These are phyloP conservation scores for Solanum chmielewskii DNA, from an alignment of 257 asterid species.

Conservation along the genomic window DNA sequence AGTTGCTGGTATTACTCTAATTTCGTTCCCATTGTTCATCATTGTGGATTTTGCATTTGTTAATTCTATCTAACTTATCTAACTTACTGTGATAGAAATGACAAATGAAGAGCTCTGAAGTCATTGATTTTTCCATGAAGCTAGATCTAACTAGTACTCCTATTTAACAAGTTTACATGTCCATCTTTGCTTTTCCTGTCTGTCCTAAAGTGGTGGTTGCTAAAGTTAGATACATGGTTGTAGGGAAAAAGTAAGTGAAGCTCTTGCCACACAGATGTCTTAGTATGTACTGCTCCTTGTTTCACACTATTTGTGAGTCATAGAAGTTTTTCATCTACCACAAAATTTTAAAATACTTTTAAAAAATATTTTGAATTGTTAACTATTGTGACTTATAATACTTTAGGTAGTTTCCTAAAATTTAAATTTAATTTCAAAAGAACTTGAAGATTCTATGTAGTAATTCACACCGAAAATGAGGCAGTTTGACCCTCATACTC, in stretches of 20 bases:
- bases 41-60: neutral
- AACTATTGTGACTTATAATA: neutral
- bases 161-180: neutral
- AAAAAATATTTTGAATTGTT: neutral
- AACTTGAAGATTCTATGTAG: neutral
- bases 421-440: neutral
- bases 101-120: neutral
- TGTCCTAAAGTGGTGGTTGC: neutral
- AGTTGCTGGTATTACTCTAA: conserved; percentile 42
- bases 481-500: neutral
- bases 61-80: neutral
- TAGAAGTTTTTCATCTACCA: neutral
- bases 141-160: neutral
- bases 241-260: neutral
- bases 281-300: neutral
- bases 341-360: neutral
- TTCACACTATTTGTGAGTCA: neutral
- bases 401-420: neutral
- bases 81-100: neutral
- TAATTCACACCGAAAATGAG: neutral
- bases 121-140: neutral
- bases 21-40: neutral
- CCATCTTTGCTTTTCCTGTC: neutral
- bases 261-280: neutral
- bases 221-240: neutral